These are phyloP conservation scores for Pulicaria dysenterica DNA, from an alignment of 129 eudicot species.

Conservation along the genomic window DNA sequence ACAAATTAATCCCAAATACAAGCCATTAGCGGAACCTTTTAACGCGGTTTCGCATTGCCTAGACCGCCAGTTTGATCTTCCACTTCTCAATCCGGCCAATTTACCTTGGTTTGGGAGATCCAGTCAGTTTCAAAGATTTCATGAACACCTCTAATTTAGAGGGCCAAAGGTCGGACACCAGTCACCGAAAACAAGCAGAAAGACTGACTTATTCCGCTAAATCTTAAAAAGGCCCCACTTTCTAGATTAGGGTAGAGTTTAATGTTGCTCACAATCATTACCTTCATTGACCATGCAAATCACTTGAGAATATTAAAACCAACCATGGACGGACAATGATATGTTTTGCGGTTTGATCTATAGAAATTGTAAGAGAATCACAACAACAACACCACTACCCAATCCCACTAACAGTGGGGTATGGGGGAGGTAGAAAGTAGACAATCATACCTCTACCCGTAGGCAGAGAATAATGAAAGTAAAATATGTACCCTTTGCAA, in stretches of 20 bases:
- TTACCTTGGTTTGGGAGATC: too few species aligned
- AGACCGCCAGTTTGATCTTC: too few species aligned
- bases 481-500: conserved; percentile 55
- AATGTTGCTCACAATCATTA: neutral
- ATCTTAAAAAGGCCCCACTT: neutral
- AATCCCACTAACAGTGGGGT: too few species aligned
- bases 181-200: neutral
- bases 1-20: too few species aligned
- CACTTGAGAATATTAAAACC: conserved; percentile 4
- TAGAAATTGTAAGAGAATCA: neutral
- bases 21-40: too few species aligned
- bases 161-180: neutral
- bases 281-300: neutral
- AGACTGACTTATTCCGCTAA: neutral
- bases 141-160: too few species aligned
- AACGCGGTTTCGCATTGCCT: too few species aligned
- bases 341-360: neutral
- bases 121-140: too few species aligned
- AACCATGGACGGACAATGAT: neutral
- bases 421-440: too few species aligned
- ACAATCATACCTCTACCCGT: too few species aligned
- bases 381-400: too few species aligned
- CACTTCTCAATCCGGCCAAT: too few species aligned
- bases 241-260: neutral
- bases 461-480: neutral